Percentiles rank a stretch among this genome's conserved stretches.
These are phyloP conservation scores for Trichoderma polysporum DNA, from an alignment of 2,329 filamentous ascomycete genomes.

Conservation along the genomic window DNA sequence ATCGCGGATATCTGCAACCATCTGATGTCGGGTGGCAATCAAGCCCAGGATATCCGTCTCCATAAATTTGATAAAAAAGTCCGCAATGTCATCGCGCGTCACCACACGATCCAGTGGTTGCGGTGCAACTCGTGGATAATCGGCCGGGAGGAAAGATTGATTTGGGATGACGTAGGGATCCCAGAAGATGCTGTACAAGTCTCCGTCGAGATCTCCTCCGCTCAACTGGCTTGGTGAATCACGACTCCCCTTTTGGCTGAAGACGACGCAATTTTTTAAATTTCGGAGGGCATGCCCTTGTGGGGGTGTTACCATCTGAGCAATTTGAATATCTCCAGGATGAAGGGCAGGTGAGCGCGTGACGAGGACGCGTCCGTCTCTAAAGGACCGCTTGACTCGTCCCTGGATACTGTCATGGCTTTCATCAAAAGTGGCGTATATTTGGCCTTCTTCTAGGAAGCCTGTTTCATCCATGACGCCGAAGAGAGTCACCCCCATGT, in stretches of 20 bases:
- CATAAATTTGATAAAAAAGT: conserved; percentile 82
- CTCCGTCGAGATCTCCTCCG: conserved; percentile 82
- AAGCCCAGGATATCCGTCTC: conserved; percentile 63
- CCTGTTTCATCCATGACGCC: conserved; percentile 83
- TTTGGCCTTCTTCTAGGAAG: conserved; percentile 62
- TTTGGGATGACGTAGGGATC: conserved; percentile 53
- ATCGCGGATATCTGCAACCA: conserved; percentile 58
- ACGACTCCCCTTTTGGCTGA: conserved; percentile 67
- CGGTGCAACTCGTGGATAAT: conserved; percentile 63
- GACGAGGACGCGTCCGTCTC: conserved; percentile 55
- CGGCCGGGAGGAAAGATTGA: conserved; percentile 56
- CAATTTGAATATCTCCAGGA: conserved; percentile 75
- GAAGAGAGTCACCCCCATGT: conserved; percentile 71
- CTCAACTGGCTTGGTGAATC: conserved; percentile 77
- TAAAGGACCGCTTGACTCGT: conserved; percentile 32
- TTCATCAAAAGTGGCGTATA: conserved; percentile 62
- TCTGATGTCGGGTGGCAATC: conserved; percentile 64
- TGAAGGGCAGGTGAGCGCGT: conserved; percentile 81
- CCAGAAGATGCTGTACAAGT: conserved; percentile 78
- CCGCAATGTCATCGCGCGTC: conserved; percentile 63
- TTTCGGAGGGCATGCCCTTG: conserved; percentile 56
- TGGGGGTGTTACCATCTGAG: conserved; percentile 60
- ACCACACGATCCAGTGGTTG: conserved; percentile 62
- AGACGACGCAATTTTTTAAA: conserved; percentile 74
- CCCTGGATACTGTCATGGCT: conserved; percentile 26